Evolutionary conservation across 23 red algal species (phyloP).

Genomic region (Chondrus crispus): DNA sequence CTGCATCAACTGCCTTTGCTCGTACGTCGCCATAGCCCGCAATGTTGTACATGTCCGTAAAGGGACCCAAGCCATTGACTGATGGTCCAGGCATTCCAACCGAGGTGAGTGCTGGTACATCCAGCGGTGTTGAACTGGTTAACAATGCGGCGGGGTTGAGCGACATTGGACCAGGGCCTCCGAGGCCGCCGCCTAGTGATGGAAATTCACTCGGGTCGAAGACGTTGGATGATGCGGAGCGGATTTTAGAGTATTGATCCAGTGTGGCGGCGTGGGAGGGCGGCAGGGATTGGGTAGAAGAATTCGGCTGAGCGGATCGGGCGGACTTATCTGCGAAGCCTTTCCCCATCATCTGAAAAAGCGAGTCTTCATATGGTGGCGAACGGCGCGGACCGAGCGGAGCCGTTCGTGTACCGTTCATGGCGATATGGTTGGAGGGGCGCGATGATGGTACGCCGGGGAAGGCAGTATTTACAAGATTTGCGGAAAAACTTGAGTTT

Average conservation of each 20-base stretch:
- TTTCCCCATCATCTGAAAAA: slow-evolving; percentile 38
- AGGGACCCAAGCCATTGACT: slow-evolving; percentile 28
- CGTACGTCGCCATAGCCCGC: slow-evolving; percentile 41
- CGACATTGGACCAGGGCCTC: neutral
- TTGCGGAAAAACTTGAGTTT: neutral
- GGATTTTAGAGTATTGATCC: neutral
- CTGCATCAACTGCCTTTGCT: slow-evolving; percentile 54
- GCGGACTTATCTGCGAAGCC: slow-evolving; percentile 4
- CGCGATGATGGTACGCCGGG: slow-evolving; percentile 3
- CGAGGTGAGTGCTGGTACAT: neutral
- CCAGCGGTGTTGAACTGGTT: neutral
- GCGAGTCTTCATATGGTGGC: slow-evolving; percentile 29
- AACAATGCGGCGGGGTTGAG: neutral
- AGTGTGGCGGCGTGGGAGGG: neutral
- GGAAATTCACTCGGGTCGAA: slow-evolving; percentile 67
- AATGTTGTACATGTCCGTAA: slow-evolving; percentile 49
- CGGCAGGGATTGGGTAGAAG: neutral
- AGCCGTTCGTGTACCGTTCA: neutral
- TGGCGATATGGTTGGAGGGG: neutral
- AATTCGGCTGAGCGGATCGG: neutral
- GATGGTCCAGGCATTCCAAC: neutral
- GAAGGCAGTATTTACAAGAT: neutral
- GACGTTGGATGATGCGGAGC: neutral
- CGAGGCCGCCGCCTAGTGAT: neutral
- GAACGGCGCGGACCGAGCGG: neutral